Evolutionary conservation across 129 eudicot genomes (phyloP), one percentile per base, ranked within the genome.

Genomic region (Solidago caesia): DNA sequence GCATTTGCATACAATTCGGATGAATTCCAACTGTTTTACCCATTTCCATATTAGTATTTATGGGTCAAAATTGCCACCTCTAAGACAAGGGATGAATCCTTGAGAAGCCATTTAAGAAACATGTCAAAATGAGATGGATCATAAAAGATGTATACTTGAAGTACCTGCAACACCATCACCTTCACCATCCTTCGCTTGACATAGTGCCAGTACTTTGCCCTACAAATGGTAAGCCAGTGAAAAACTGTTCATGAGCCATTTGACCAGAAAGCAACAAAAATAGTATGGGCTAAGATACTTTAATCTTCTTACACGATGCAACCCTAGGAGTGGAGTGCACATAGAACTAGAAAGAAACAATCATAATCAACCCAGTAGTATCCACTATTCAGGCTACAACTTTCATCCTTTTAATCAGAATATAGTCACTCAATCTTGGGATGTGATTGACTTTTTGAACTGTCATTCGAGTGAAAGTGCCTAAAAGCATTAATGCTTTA

Each of bases 141-240:
- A 72, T 46, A 48, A 7, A 8, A 58, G 47, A 56, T 45, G 15
- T 15, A 60, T 2, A 42, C 51, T 71, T 16, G 4, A 57, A 59
- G 78, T 86, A 93, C 98, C 97, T 49, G 81, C 97, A 48, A 67
- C 69, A 65, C 47, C 60, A 53, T 86, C 86, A 65, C 47, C 60
- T 47, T 86, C 86, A 58, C 79, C 75, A 64, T 67, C 78, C 74
- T 82, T 84, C 33, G 83, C 89, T 75, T 90, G 90, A 75, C 97
- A 90, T 10, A 93, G 67, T 10, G 97, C 85, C 68, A 90, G 81
- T 71, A 93, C 88, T 80, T 90, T 90, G 21, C 83, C 96, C 98
- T 93, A 79, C 78, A 73, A 77, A 57, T 6, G 44, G 47, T 68
- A 67, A 44, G 44, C 57, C 72, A 12, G 11, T 44, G 8, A 5